Evolutionary conservation across 1,284 basidiomycete species (phyloP), one percentile per base, ranked within the genome.

Genomic region (Ustilago hordei): DNA sequence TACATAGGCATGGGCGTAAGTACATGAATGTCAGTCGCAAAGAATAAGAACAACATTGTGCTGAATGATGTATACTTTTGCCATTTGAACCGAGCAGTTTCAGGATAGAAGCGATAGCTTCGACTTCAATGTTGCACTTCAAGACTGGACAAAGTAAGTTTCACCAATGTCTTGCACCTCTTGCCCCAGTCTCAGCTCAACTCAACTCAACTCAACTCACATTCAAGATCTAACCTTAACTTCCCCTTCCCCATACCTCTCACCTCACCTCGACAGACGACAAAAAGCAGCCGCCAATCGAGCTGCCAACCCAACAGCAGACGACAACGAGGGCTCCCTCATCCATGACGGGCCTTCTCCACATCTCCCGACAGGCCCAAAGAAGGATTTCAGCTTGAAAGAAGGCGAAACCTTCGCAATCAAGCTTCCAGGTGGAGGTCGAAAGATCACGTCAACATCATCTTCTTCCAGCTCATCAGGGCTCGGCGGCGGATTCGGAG

Each of bases 381-480:
- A 93, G 2, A 94, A 95, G 88, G 96, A 99, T 84, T 98, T 97
- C 86, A 93, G 92, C 39, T 88, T 99, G 79, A 98, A 98, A 85
- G 94, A 95, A 82, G 97, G 97, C 15, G 93, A 99, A 85, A 98
- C 95, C 0, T 95, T 99, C 86, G 92, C 69, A 36, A 78, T 84
- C 69, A 81, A 81, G 54, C 64, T 83, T 15, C 81, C 82, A 3
- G 77, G 78, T 39, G 61, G 64, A 3, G 74, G 64, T 9, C 55
- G 75, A 35, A 78, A 75, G 55, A 79, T 78, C 64, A 65, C 64
- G 28, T 70, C 67, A 41, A 32, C 45, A 12, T 60, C 70, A n/a
- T 52, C 60, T 11, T 65, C 68, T 0, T 38, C 53, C 57, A 63
- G 63, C 7, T 66, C 67, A 12, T 62, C 70, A 66, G 68, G 60